A percentile compares a stretch with the other conserved stretches of the same genome.
Evolutionary conservation across 2,329 filamentous ascomycete species (phyloP).

Genomic region (Botrytis sinoallii): DNA sequence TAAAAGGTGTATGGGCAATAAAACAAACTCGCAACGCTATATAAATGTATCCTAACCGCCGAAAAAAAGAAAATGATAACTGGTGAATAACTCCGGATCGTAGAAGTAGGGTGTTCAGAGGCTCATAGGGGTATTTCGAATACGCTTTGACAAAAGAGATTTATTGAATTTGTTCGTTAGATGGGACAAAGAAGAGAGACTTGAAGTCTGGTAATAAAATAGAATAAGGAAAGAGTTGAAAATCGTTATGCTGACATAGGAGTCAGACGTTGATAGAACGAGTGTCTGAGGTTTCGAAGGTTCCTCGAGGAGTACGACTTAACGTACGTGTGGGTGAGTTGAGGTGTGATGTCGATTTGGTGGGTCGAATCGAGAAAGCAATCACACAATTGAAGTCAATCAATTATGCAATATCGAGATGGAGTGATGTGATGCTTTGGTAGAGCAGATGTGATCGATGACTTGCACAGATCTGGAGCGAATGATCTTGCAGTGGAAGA

Average conservation of each 20-base stretch:
- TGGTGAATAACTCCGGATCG: conserved; percentile 38
- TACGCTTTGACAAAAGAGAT: conserved; percentile 48
- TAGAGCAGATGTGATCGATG: conserved; percentile 11
- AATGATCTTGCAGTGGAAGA: conserved; percentile 16
- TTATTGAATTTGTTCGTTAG: conserved; percentile 43
- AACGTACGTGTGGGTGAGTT: conserved; percentile 3
- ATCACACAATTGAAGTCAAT: conserved; percentile 25
- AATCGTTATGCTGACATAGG: conserved; percentile 40
- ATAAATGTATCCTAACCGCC: conserved; percentile 38
- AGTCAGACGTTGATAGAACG: conserved; percentile 32
- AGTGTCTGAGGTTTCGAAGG: conserved; percentile 32
- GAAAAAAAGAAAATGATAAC: conserved; percentile 32
- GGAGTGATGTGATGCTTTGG: neutral
- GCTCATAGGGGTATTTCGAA: conserved; percentile 44
- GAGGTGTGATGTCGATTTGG: conserved; percentile 26
- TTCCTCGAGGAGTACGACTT: conserved; percentile 23
- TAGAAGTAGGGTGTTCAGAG: conserved; percentile 40
- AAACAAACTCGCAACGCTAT: conserved; percentile 40
- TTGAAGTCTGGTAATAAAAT: conserved; percentile 36
- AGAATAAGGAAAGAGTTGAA: conserved; percentile 36
- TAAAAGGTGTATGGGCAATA: conserved; percentile 28
- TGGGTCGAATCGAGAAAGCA: conserved; percentile 27
- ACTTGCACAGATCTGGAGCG: conserved; percentile 13
- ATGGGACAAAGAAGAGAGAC: conserved; percentile 32
- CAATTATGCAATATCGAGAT: conserved; percentile 21